Percentiles rank a stretch among this genome's conserved stretches.
Conservation (phyloP, 2,329 filamentous ascomycete species). For the Cladosporium sp. region DNA sequence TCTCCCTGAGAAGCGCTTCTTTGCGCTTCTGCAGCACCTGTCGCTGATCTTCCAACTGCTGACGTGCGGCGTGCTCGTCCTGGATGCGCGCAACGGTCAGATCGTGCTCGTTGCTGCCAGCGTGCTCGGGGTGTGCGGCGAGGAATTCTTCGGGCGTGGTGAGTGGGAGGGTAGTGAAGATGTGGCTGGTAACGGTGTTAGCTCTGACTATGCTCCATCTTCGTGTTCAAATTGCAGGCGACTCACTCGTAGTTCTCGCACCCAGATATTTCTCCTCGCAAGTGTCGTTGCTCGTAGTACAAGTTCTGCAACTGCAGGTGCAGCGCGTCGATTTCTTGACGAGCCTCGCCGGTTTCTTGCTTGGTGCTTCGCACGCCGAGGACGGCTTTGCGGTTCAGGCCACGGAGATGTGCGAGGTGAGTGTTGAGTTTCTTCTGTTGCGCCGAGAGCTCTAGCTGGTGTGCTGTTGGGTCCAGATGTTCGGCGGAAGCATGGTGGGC, state of each 20-base stretch:
- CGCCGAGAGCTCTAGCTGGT: slow-evolving; percentile 60
- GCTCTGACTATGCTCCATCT: slow-evolving; percentile 12
- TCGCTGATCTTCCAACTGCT: slow-evolving; percentile 78
- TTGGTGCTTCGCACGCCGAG: slow-evolving; percentile 83
- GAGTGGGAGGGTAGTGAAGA: slow-evolving; percentile 79
- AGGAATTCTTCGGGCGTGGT: slow-evolving; percentile 82
- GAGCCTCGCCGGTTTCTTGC: slow-evolving; percentile 74
- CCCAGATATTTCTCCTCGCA: slow-evolving; percentile 82
- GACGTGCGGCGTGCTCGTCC: slow-evolving; percentile 79
- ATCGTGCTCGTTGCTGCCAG: slow-evolving; percentile 68
- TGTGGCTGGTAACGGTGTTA: slow-evolving; percentile 58
- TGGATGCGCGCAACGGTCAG: slow-evolving; percentile 88
- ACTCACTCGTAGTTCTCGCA: slow-evolving; percentile 89
- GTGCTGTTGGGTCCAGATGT: slow-evolving; percentile 41
- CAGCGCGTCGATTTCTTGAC: slow-evolving; percentile 85
- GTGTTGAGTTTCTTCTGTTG: slow-evolving; percentile 77
- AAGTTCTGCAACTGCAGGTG: slow-evolving; percentile 93
- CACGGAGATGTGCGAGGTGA: slow-evolving; percentile 73
- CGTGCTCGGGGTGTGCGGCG: slow-evolving; percentile 67
- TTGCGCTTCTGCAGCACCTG: slow-evolving; percentile 61
- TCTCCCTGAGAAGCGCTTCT: slow-evolving; percentile 66
- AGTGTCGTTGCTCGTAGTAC: slow-evolving; percentile 90
- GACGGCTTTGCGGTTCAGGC: slow-evolving; percentile 76
- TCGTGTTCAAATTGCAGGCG: not conserved
- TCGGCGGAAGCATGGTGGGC: slow-evolving; percentile 32